Conservation (phyloP, 345 rosid species). For the Rhodamnia argentea region DNA sequence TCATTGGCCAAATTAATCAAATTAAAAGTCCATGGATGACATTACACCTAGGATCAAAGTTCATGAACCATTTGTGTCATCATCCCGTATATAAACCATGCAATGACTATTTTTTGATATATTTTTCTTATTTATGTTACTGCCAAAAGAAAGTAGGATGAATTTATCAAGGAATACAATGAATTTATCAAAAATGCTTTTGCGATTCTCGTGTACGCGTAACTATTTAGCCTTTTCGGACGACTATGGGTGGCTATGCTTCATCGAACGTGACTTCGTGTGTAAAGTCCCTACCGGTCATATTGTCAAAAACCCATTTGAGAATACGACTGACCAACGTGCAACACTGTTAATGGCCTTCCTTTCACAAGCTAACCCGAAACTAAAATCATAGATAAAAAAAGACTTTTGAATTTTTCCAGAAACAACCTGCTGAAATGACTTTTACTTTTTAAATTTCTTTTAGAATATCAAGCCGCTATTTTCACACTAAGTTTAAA, state of each 20-base stretch:
- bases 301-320: not conserved
- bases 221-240: not conserved
- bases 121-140: not conserved
- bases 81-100: not conserved
- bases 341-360: not conserved
- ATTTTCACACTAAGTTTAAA: not conserved
- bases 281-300: not conserved
- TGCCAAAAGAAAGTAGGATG: not conserved
- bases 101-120: not conserved
- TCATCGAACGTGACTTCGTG: not conserved
- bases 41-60: too few relatives aligned
- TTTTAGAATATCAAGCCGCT: not conserved
- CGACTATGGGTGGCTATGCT: not conserved
- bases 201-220: not conserved
- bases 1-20: too few relatives aligned
- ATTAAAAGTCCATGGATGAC: too few relatives aligned
- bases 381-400: not conserved
- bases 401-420: not conserved
- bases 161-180: not conserved
- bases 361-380: not conserved
- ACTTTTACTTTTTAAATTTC: too few relatives aligned
- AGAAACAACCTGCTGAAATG: not conserved
- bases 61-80: too few relatives aligned
- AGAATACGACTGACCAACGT: not conserved
- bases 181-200: not conserved